These are phyloP conservation scores for Gillenia trifoliata DNA, from an alignment of 306 rosid genomes.

Conservation along the genomic window DNA sequence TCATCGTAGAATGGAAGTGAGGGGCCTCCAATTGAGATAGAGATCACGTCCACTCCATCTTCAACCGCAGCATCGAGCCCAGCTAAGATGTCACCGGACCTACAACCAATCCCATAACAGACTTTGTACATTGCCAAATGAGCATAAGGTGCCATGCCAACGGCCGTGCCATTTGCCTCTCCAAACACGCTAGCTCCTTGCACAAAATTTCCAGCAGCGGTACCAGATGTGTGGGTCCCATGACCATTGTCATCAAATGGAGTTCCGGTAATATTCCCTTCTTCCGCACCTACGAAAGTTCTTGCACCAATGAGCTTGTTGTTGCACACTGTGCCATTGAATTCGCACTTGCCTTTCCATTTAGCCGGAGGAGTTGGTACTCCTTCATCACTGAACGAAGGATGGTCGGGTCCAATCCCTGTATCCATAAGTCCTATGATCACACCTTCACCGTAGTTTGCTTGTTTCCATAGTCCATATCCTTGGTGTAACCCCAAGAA, in stretches of 20 bases:
- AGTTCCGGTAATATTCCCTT: neutral
- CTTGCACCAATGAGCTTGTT: constrained; percentile 69
- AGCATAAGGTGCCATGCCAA: constrained; percentile 65
- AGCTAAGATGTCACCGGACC: constrained; percentile 21
- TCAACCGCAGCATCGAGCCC: constrained; percentile 28
- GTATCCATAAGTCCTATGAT: constrained; percentile 61
- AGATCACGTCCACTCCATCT: constrained; percentile 59
- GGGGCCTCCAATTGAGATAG: constrained; percentile 41
- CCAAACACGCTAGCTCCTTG: constrained; percentile 41
- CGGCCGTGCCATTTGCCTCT: constrained; percentile 61
- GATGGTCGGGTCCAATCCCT: constrained; percentile 50
- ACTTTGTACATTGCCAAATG: constrained; percentile 51
- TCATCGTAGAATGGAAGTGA: constrained; percentile 38
- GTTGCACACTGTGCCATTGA: constrained; percentile 45
- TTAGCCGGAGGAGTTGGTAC: constrained; percentile 57
- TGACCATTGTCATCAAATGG: constrained; percentile 50
- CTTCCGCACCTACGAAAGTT: constrained; percentile 12
- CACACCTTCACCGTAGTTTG: constrained; percentile 60
- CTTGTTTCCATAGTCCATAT: constrained; percentile 46
- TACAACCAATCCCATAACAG: constrained; percentile 9
- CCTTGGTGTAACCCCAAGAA: constrained; percentile 47
- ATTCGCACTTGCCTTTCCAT: constrained; percentile 74
- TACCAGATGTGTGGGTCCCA: constrained; percentile 56
- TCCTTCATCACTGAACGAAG: constrained; percentile 58
- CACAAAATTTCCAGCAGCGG: constrained; percentile 60